Conservation (phyloP, 306 rosid genomes). For the Quercus engelmannii region DNA sequence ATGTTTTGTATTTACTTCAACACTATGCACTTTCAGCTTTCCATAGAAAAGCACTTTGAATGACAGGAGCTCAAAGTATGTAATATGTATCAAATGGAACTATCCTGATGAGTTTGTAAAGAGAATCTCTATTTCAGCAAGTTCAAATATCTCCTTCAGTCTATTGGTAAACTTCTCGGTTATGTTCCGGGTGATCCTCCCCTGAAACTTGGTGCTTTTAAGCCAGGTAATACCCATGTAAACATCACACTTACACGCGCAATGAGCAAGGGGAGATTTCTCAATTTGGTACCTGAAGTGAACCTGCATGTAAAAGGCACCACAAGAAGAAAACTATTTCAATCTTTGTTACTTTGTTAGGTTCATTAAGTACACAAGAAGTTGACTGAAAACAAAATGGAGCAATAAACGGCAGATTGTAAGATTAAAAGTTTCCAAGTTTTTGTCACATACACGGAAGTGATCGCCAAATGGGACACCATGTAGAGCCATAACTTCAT, state of each 20-base stretch:
- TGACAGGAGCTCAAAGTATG: too few species aligned
- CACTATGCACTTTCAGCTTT: not conserved
- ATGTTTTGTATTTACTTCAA: not conserved
- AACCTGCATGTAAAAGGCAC: slow-evolving; percentile 38
- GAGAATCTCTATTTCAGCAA: slow-evolving; percentile 59
- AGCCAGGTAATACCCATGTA: slow-evolving; percentile 55
- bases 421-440: not conserved
- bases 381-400: not conserved
- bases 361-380: not conserved
- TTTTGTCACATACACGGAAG: slow-evolving; percentile 42
- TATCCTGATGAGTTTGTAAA: slow-evolving; percentile 12
- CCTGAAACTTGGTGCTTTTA: slow-evolving; percentile 59
- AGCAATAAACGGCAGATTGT: too few species aligned
- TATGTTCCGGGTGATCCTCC: slow-evolving; percentile 57
- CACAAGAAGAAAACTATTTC: not conserved
- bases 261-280: slow-evolving; percentile 40
- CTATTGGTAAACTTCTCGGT: slow-evolving; percentile 42
- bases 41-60: too few species aligned
- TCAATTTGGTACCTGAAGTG: slow-evolving; percentile 60
- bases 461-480: slow-evolving; percentile 66
- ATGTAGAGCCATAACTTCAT: slow-evolving; percentile 67
- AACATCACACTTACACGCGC: slow-evolving; percentile 60
- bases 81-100: not conserved
- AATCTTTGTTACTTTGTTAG: not conserved
- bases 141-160: slow-evolving; percentile 47